Conservation (phyloP, 345 rosid genomes). For the Aquilaria yunnanensis region DNA sequence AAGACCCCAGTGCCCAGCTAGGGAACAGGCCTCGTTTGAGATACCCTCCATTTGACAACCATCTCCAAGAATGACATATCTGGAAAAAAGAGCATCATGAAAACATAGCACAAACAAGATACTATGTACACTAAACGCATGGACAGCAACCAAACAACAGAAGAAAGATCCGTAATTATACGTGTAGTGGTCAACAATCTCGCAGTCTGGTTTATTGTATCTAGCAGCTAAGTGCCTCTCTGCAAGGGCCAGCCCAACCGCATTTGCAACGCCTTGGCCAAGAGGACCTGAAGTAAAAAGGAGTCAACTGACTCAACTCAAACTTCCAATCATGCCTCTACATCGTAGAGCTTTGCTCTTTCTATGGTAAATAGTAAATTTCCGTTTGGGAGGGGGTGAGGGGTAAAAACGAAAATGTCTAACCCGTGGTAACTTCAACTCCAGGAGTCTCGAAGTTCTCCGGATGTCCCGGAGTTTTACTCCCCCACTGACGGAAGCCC, state of each 20-base stretch:
- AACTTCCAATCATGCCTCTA: no score
- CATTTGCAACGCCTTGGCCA: constrained; percentile 92
- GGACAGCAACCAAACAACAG: not conserved
- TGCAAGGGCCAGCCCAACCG: constrained; percentile 91
- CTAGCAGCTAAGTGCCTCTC: constrained; percentile 95
- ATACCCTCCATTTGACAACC: constrained; percentile 99
- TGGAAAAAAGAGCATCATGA: constrained; percentile 18
- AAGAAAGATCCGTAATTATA: constrained; percentile 16
- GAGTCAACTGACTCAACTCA: not conserved
- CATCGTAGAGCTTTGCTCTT: no score
- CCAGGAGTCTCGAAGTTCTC: constrained; percentile 99
- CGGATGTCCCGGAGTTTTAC: constrained; percentile 99
- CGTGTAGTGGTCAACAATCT: constrained; percentile 92
- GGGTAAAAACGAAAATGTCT: constrained; percentile 10
- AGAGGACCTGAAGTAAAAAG: constrained; percentile 60
- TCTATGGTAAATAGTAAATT: not conserved
- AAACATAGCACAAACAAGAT: not conserved
- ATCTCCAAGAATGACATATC: constrained; percentile 82
- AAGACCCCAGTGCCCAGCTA: constrained; percentile 98
- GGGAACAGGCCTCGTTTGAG: constrained; percentile 85
- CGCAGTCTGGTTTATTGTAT: constrained; percentile 73
- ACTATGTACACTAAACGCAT: no score
- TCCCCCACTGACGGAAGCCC: constrained; percentile 89
- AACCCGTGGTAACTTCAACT: constrained; percentile 97
- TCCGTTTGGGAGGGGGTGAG: not conserved